These are phyloP conservation scores for Xylariaceae sp. DNA, from an alignment of 2,329 filamentous ascomycete genomes.

Conservation along the genomic window DNA sequence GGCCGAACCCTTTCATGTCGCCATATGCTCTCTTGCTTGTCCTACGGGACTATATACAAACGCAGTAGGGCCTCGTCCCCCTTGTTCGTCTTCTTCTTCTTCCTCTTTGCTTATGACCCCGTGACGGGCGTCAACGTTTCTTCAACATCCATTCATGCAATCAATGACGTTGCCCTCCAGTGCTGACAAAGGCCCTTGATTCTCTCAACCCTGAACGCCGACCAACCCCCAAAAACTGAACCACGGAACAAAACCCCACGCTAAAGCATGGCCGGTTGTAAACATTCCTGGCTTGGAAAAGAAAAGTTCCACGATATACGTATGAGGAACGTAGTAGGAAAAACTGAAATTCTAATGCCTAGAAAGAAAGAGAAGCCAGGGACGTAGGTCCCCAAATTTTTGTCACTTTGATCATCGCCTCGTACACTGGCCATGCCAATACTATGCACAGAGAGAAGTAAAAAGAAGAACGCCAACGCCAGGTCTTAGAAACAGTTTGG, in stretches of 20 bases:
- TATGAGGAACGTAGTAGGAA: conserved; percentile 9
- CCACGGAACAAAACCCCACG: conserved; percentile 5
- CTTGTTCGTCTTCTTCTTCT: neutral
- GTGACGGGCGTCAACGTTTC: conserved; percentile 4
- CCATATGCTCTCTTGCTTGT: conserved; percentile 4
- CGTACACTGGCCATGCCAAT: conserved; percentile 26
- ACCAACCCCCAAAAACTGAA: conserved; percentile 10
- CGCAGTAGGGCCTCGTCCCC: neutral
- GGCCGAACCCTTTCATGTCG: conserved; percentile 3
- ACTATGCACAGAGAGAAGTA: conserved; percentile 24
- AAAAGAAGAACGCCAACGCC: conserved; percentile 27
- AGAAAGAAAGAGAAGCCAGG: conserved; percentile 6
- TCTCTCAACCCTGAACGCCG: conserved; percentile 19
- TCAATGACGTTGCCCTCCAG: conserved; percentile 13
- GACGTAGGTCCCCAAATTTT: conserved; percentile 20
- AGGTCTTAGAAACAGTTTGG: conserved; percentile 19
- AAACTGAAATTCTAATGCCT: conserved; percentile 25
- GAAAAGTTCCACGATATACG: conserved; percentile 1
- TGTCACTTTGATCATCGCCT: conserved; percentile 28
- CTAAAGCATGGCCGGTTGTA: neutral
- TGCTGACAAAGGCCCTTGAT: conserved; percentile 4
- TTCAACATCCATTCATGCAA: conserved; percentile 12
- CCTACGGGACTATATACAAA: conserved; percentile 16
- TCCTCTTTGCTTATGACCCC: conserved; percentile 5
- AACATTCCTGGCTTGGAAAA: conserved; percentile 4